These are phyloP conservation scores for Plasmodium yoelii DNA, from an alignment of 169 alveolate species.

Conservation along the genomic window DNA sequence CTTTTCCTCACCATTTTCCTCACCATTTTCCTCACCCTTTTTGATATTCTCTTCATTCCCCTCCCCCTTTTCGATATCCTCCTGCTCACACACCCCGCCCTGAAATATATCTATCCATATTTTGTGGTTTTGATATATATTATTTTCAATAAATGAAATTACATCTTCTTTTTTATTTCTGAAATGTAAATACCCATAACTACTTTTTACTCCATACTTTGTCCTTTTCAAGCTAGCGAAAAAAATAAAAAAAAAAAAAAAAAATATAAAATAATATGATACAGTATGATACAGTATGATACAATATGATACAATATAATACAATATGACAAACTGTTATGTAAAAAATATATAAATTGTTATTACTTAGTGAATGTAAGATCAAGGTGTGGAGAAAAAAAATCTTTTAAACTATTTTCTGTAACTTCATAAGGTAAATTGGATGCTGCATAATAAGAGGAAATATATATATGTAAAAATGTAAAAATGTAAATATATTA, in stretches of 20 bases:
- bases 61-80: neutral
- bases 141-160: slow-evolving; percentile 3
- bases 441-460: slow-evolving; percentile 24
- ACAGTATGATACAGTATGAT: no score
- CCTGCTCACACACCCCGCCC: neutral
- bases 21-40: no score
- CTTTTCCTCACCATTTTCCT: neutral
- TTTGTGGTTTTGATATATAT: neutral
- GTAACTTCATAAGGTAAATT: slow-evolving; percentile 48
- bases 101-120: slow-evolving; percentile 6
- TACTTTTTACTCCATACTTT: slow-evolving; percentile 14
- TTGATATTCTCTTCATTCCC: neutral
- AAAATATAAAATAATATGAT: no score
- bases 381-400: slow-evolving; percentile 28
- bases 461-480: neutral
- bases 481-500: neutral
- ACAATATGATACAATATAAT: no score
- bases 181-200: slow-evolving; percentile 46
- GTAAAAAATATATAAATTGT: neutral
- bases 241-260: neutral
- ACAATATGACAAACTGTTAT: no score
- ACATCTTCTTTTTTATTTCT: slow-evolving; percentile 7
- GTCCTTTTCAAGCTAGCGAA: slow-evolving; percentile 22
- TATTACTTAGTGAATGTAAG: slow-evolving; percentile 36
- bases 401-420: slow-evolving; percentile 35